phyloP scores from a whole-genome alignment of 2,329 filamentous ascomycete genomes.

The Leptographium radiaticola region DNA sequence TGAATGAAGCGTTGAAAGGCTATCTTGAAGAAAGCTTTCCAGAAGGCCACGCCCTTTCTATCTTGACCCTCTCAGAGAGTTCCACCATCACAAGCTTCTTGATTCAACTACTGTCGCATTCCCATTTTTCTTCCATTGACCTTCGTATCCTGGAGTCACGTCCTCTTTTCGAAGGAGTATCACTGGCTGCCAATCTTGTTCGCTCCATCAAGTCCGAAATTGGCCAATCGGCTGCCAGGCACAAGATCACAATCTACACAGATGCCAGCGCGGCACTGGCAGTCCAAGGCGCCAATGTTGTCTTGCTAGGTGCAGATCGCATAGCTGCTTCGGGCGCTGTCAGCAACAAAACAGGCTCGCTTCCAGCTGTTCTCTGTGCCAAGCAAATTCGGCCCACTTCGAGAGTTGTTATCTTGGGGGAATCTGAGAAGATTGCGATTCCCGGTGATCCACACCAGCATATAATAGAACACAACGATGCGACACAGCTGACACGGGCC shows the following conservation, averaged over 20 bases:
- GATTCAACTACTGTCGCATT: conserved; percentile 22
- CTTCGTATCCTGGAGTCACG: conserved; percentile 53
- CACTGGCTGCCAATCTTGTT: conserved; percentile 33
- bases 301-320: conserved; percentile 52
- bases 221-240: conserved; percentile 2
- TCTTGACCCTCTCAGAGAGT: conserved; percentile 50
- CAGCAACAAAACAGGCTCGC: conserved; percentile 54
- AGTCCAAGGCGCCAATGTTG: conserved; percentile 35
- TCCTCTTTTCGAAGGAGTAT: conserved; percentile 52
- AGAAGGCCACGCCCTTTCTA: conserved; percentile 21
- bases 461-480: conserved; percentile 35
- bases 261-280: conserved; percentile 47
- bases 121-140: conserved; percentile 28
- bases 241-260: conserved; percentile 38
- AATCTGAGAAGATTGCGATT: conserved; percentile 47
- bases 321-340: conserved; percentile 45
- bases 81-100: conserved; percentile 44
- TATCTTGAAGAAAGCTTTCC: conserved; percentile 23
- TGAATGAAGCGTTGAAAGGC: conserved; percentile 18
- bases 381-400: conserved; percentile 18
- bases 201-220: conserved; percentile 14
- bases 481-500: conserved; percentile 31
- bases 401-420: conserved; percentile 42
- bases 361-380: conserved; percentile 43
- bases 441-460: conserved; percentile 30